phyloP scores from a whole-genome alignment of 2,329 filamentous ascomycete genomes.

The Gnomoniopsis sp. region DNA sequence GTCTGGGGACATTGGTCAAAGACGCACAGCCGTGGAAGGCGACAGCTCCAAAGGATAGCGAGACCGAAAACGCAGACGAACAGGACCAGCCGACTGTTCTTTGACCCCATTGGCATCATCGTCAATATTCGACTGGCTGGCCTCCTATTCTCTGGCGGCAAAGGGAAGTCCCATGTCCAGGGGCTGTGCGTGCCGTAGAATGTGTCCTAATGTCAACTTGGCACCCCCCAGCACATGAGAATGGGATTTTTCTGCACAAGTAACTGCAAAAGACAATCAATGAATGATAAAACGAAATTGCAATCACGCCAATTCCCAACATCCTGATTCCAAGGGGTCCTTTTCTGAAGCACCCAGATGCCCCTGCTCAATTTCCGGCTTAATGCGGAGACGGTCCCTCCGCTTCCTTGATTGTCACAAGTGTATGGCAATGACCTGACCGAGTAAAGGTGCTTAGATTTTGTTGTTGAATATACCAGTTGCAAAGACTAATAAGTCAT shows the following conservation, averaged over 20 bases:
- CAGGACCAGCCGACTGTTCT: slow-evolving; percentile 20
- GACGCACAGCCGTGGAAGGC: slow-evolving; percentile 23
- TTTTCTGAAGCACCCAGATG: not conserved
- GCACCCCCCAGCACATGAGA: too few relatives aligned
- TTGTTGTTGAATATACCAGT: too few relatives aligned
- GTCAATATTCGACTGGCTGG: not conserved
- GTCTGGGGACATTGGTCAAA: slow-evolving; percentile 17
- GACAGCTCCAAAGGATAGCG: slow-evolving; percentile 24
- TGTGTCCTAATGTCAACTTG: not conserved
- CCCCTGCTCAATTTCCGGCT: not conserved
- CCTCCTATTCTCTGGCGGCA: not conserved
- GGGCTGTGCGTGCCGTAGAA: not conserved
- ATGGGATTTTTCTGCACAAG: too few relatives aligned
- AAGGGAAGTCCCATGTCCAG: not conserved
- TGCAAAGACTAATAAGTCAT: too few relatives aligned
- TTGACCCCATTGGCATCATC: slow-evolving; percentile 14
- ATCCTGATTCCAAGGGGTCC: not conserved
- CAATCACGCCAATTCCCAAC: not conserved
- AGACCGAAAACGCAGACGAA: slow-evolving; percentile 22
- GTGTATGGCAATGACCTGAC: not conserved
- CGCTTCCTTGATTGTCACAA: not conserved
- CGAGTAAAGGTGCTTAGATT: too few relatives aligned
- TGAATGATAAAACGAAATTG: not conserved
- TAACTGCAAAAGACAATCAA: not conserved
- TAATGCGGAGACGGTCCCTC: not conserved